Evolutionary conservation across 23 red algal genomes (phyloP).

Genomic region (Rhodosorus marinus): DNA sequence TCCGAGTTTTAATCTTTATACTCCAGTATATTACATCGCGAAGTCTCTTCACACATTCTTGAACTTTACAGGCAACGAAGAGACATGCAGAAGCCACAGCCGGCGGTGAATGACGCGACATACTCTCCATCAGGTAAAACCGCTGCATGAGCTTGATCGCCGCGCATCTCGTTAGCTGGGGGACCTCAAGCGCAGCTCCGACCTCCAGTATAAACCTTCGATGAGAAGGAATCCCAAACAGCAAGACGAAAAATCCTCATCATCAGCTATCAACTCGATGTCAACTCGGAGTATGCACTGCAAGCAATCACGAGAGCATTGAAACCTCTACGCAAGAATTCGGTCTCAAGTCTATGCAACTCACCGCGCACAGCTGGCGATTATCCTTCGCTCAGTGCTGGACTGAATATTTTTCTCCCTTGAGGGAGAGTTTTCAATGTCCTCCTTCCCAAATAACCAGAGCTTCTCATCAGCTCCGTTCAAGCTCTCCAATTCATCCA

Average conservation of each 20-base stretch:
- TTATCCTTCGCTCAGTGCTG: conserved; percentile 18
- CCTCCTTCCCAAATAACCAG: conserved; percentile 74
- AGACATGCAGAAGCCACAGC: conserved; percentile 64
- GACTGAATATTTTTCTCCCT: conserved; percentile 27
- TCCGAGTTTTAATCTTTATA: conserved; percentile 58
- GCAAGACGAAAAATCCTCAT: too few relatives aligned
- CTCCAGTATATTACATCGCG: conserved; percentile 75
- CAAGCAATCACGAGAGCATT: too few relatives aligned
- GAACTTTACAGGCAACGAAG: conserved; percentile 84
- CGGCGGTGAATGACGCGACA: conserved; percentile 33
- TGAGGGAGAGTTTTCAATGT: conserved; percentile 55
- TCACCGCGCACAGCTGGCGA: conserved; percentile 33
- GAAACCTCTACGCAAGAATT: too few relatives aligned
- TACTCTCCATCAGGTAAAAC: conserved; percentile 68
- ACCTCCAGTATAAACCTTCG: conserved; percentile 57
- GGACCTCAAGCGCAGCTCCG: conserved; percentile 20
- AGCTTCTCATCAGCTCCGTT: too few relatives aligned
- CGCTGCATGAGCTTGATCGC: conserved; percentile 59
- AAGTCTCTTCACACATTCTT: conserved; percentile 58
- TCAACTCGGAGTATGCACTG: too few relatives aligned
- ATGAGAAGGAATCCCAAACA: too few relatives aligned
- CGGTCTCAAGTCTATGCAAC: too few relatives aligned
- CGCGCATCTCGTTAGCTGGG: conserved; percentile 50
- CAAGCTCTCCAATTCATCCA: too few relatives aligned
- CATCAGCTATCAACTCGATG: too few relatives aligned